Evolutionary conservation across 345 rosid genomes (phyloP).

Genomic region (Brassica nigra): DNA sequence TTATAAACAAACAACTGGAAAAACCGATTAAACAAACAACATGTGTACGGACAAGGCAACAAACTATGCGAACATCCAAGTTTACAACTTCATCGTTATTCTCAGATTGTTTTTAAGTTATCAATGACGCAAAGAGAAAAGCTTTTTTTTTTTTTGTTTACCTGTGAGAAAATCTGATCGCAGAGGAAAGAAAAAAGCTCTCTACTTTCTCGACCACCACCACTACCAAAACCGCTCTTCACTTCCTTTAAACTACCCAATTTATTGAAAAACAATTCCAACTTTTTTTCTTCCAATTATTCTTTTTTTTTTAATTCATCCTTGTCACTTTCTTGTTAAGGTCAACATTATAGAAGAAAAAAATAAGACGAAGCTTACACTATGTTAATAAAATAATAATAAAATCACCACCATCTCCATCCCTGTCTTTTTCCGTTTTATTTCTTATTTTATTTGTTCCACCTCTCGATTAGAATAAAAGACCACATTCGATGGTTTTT

Average conservation of each 20-base stretch:
- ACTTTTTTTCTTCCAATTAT: constrained; percentile 23
- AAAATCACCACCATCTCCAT: constrained; percentile 26
- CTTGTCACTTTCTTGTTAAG: constrained; percentile 32
- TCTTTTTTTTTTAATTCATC: not conserved
- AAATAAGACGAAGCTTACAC: constrained; percentile 29
- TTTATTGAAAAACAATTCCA: constrained; percentile 25
- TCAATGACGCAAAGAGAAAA: constrained; percentile 33
- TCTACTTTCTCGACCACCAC: constrained; percentile 41
- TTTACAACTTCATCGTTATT: constrained; percentile 22
- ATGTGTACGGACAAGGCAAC: constrained; percentile 10
- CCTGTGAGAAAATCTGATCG: constrained; percentile 36
- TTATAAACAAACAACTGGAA: constrained; percentile 4
- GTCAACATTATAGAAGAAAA: constrained; percentile 39
- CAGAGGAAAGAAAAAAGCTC: constrained; percentile 25
- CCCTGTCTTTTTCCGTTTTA: constrained; percentile 17
- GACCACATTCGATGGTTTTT: constrained; percentile 24
- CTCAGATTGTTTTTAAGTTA: constrained; percentile 35
- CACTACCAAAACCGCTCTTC: constrained; percentile 38
- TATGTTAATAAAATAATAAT: constrained; percentile 21
- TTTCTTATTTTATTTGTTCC: constrained; percentile 17
- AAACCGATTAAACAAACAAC: constrained; percentile 3
- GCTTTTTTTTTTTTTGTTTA: not conserved
- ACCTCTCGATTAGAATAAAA: constrained; percentile 3
- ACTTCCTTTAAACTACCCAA: constrained; percentile 39
- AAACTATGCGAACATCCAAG: constrained; percentile 29